Evolutionary conservation across 257 asterid species (phyloP).

Genomic region (Forsythia viridissima): DNA sequence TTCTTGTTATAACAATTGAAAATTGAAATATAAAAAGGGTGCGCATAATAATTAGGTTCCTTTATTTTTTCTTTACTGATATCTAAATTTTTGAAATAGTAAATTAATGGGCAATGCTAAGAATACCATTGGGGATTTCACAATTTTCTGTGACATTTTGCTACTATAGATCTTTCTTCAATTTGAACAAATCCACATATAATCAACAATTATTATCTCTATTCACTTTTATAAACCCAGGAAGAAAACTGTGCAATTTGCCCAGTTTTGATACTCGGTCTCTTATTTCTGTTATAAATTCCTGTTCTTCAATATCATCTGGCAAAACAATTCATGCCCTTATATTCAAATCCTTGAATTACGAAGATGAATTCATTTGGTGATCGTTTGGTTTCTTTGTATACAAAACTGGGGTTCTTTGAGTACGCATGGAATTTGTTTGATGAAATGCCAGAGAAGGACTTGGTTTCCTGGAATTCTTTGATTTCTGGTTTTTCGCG

Average conservation of each 20-base stretch:
- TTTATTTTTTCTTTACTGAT: too few relatives aligned
- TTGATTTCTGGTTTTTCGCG: not conserved
- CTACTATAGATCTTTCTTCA: not conserved
- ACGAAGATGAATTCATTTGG: conserved; percentile 12
- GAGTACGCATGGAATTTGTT: not conserved
- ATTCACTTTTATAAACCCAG: not conserved
- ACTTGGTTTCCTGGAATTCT: conserved; percentile 4
- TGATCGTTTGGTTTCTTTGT: conserved; percentile 2
- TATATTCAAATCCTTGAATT: not conserved
- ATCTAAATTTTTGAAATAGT: not conserved
- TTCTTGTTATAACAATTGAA: too few relatives aligned
- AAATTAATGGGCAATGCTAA: not conserved
- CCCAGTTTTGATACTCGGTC: not conserved
- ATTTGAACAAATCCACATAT: too few relatives aligned
- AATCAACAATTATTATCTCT: not conserved
- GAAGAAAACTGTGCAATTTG: not conserved
- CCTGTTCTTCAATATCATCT: not conserved
- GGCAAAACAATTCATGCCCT: conserved; percentile 1
- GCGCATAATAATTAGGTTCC: too few relatives aligned
- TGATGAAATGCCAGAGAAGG: conserved; percentile 15
- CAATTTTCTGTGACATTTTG: not conserved
- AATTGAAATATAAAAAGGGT: too few relatives aligned
- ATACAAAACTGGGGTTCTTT: not conserved
- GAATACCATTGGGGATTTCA: not conserved
- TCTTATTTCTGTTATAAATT: not conserved